Conservation (phyloP, 2,329 filamentous ascomycete genomes). For the Camillea tinctor region DNA sequence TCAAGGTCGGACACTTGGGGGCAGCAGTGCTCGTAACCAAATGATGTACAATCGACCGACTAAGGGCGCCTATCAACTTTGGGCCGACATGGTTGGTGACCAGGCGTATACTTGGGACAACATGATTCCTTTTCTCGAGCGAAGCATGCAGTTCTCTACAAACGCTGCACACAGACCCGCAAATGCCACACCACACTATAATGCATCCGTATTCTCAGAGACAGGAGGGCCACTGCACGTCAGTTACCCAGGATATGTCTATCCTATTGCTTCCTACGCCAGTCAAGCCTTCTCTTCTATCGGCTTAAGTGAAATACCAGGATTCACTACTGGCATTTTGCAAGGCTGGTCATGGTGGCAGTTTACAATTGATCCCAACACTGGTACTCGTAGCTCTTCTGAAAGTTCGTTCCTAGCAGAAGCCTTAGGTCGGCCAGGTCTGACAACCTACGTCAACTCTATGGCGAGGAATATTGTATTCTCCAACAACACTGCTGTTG, state of each 20-base stretch:
- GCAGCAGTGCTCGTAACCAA: conserved; percentile 21
- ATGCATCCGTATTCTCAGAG: too few relatives aligned
- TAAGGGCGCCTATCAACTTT: conserved; percentile 7
- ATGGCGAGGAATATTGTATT: conserved; percentile 46
- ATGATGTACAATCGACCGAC: conserved; percentile 22
- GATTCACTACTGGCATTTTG: conserved; percentile 41
- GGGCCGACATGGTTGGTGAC: conserved; percentile 17
- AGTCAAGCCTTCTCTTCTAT: conserved; percentile 33
- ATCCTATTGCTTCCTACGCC: conserved; percentile 37
- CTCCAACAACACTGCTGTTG: conserved; percentile 33
- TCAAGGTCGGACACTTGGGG: conserved; percentile 26
- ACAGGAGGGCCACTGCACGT: conserved; percentile 22
- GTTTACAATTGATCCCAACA: conserved; percentile 30
- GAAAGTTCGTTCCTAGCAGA: conserved; percentile 36
- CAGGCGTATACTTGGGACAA: conserved; percentile 16
- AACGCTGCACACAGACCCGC: conserved; percentile 9
- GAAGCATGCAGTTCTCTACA: conserved; percentile 3
- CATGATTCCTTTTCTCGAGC: conserved; percentile 13
- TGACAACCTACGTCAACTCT: conserved; percentile 37
- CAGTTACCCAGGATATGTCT: conserved; percentile 34
- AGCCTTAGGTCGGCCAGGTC: conserved; percentile 23
- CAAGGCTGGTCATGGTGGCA: conserved; percentile 36
- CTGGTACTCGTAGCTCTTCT: conserved; percentile 33
- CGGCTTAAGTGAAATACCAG: conserved; percentile 13
- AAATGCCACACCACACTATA: conserved; percentile 23